Percentiles rank a stretch among this genome's conserved stretches.
phyloP scores from a whole-genome alignment of 2,329 filamentous ascomycete species.

The Cercospora sp. region DNA sequence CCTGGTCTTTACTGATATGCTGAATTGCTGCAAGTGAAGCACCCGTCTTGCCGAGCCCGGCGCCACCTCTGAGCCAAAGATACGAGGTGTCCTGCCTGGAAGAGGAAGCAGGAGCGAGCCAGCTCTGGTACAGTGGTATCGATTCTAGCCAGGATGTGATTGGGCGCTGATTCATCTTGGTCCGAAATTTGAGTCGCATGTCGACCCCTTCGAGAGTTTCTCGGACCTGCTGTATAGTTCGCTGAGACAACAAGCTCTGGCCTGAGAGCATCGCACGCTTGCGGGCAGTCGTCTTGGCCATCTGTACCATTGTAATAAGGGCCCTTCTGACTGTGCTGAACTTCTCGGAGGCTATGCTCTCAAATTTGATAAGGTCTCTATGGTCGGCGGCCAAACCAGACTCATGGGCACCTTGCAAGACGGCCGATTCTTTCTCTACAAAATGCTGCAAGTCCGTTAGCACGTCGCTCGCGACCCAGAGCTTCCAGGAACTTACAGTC shows the following conservation, averaged over 20 bases:
- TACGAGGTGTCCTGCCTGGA: background rate
- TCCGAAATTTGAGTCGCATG: background rate
- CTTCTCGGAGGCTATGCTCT: background rate
- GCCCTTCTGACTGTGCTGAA: background rate
- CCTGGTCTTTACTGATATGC: background rate
- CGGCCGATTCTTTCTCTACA: background rate
- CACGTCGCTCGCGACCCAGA: too few relatives aligned
- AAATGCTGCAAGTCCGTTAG: background rate
- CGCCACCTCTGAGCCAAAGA: background rate
- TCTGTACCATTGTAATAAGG: background rate
- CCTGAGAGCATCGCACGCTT: background rate
- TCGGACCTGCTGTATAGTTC: background rate
- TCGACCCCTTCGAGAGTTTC: background rate
- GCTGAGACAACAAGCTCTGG: background rate
- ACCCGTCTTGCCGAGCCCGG: background rate
- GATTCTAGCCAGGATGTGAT: background rate
- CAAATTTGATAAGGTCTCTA: background rate
- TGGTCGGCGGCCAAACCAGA: background rate
- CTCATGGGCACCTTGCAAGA: background rate
- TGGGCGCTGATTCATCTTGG: background rate
- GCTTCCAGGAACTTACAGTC: background rate
- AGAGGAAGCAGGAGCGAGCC: background rate
- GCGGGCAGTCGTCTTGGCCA: background rate
- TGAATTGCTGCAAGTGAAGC: background rate
- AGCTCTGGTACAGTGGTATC: background rate